These are phyloP conservation scores for Monascus ruber DNA, from an alignment of 2,329 filamentous ascomycete species.

Conservation along the genomic window DNA sequence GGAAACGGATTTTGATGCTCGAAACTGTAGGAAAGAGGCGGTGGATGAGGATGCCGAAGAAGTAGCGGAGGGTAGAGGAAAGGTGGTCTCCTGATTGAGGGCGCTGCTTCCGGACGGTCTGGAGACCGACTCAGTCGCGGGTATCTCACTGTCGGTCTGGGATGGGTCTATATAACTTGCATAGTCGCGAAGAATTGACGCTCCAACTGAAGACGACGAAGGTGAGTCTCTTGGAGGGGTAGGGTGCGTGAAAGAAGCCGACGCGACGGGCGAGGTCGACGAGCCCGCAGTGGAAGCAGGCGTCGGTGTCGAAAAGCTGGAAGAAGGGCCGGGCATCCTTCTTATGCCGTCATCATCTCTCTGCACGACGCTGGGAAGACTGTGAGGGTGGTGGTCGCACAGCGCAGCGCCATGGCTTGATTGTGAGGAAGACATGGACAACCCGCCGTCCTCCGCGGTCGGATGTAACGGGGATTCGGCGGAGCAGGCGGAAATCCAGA, in stretches of 20 bases:
- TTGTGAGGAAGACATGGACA: too few relatives aligned
- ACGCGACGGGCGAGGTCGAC: constrained; percentile 12
- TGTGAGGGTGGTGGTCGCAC: too few relatives aligned
- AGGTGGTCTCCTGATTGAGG: constrained; percentile 15
- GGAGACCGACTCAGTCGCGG: constrained; percentile 10
- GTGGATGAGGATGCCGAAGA: constrained; percentile 17
- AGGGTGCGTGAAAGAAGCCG: constrained; percentile 1
- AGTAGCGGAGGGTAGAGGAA: constrained; percentile 12
- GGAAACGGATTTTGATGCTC: constrained; percentile 21
- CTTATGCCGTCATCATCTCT: too few relatives aligned
- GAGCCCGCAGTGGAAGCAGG: constrained; percentile 8
- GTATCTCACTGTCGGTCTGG: constrained; percentile 25
- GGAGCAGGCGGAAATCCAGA: too few relatives aligned
- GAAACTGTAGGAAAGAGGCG: constrained; percentile 19
- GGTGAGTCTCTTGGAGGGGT: constrained; percentile 5
- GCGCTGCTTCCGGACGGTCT: constrained; percentile 6
- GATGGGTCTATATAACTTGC: constrained; percentile 32
- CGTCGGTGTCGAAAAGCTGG: constrained; percentile 4
- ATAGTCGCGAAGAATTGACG: constrained; percentile 33
- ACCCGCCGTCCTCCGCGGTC: too few relatives aligned
- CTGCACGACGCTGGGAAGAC: too few relatives aligned
- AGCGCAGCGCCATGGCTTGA: too few relatives aligned
- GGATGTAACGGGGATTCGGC: too few relatives aligned
- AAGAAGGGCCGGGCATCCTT: neutral
- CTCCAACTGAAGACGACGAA: constrained; percentile 20